Percentiles rank a stretch among this genome's conserved stretches.
Evolutionary conservation across 371 early-diverging fungal genomes (phyloP).

Genomic region (Apophysomyces elegans): DNA sequence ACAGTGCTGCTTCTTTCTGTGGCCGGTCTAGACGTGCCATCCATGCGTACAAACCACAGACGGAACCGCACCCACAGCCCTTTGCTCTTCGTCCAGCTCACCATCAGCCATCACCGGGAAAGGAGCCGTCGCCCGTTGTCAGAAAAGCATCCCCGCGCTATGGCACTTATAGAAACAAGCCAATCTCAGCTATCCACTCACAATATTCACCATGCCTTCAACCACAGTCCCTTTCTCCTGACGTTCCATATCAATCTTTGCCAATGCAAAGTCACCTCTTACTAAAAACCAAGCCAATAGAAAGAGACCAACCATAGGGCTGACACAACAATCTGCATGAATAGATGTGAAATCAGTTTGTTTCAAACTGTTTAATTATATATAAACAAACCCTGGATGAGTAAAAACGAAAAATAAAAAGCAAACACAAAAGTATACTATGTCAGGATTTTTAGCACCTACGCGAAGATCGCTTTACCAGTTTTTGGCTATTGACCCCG

Average conservation of each 20-base stretch:
- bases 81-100: not conserved
- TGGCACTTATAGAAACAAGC: not conserved
- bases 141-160: not conserved
- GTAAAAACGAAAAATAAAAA: not conserved
- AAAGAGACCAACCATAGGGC: not conserved
- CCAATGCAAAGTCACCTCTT: not conserved
- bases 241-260: not conserved
- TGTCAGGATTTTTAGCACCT: slow-evolving; percentile 23
- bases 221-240: not conserved
- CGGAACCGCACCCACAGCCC: not conserved
- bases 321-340: not conserved
- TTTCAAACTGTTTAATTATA: not conserved
- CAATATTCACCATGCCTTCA: not conserved
- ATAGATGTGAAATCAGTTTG: not conserved
- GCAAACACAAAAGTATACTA: not conserved
- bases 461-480: slow-evolving; percentile 14
- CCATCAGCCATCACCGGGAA: not conserved
- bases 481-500: slow-evolving; percentile 25
- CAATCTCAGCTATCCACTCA: not conserved
- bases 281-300: not conserved
- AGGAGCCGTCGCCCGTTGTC: too few relatives aligned
- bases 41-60: too few relatives aligned
- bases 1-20: slow-evolving; percentile 9
- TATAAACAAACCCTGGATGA: not conserved
- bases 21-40: not conserved